These are phyloP conservation scores for Vigna hirtella DNA, from an alignment of 306 rosid species.

Conservation along the genomic window DNA sequence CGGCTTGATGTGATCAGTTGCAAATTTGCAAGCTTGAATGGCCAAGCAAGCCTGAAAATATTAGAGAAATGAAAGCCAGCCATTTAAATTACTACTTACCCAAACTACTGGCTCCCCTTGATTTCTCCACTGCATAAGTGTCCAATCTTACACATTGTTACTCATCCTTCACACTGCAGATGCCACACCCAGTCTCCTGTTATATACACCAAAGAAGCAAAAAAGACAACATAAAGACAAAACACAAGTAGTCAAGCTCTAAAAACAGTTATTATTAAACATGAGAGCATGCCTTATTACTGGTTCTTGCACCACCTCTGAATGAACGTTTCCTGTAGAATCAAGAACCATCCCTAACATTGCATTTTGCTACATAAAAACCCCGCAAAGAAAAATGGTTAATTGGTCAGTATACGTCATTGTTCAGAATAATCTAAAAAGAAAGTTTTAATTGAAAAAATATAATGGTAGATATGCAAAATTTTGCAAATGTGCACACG, in stretches of 20 bases:
- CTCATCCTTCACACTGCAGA: slow-evolving; percentile 51
- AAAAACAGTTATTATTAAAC: slow-evolving; percentile 6
- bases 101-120: slow-evolving; percentile 62
- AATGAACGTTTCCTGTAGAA: slow-evolving; percentile 49
- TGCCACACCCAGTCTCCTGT: slow-evolving; percentile 66
- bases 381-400: slow-evolving; percentile 37
- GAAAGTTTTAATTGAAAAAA: neutral
- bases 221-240: slow-evolving; percentile 56
- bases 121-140: neutral
- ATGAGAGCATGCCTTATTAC: slow-evolving; percentile 67
- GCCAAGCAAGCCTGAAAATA: slow-evolving; percentile 64
- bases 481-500: neutral
- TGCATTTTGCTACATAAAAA: slow-evolving; percentile 65
- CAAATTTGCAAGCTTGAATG: slow-evolving; percentile 38
- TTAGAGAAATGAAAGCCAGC: slow-evolving; percentile 75
- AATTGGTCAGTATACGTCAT: slow-evolving; percentile 46
- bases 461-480: neutral
- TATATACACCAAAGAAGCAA: slow-evolving; percentile 24
- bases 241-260: slow-evolving; percentile 40
- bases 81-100: slow-evolving; percentile 79
- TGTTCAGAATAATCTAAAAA: neutral
- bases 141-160: neutral
- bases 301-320: slow-evolving; percentile 51
- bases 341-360: slow-evolving; percentile 54
- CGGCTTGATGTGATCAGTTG: slow-evolving; percentile 37